Conservation (phyloP, 768 basidiomycete species). For the Lentinula edodes region DNA sequence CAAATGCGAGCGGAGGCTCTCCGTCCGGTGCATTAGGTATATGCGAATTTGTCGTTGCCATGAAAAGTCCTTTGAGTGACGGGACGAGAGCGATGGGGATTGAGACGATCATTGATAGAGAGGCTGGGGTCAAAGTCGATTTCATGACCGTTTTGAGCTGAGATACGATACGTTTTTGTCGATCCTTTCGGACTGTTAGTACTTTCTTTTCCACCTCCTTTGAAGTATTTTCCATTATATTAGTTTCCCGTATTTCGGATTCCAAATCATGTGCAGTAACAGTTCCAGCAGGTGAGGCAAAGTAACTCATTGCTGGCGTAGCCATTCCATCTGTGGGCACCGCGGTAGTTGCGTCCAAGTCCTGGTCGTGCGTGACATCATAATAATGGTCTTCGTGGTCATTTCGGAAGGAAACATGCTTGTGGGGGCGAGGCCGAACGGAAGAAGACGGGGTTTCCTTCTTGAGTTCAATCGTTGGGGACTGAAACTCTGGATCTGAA, state of each 20-base stretch:
- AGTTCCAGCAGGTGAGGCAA: conserved; percentile 2
- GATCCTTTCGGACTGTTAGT: background rate
- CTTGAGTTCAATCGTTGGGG: background rate
- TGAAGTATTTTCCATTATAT: background rate
- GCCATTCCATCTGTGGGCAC: conserved; percentile 10
- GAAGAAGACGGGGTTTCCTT: background rate
- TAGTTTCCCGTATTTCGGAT: background rate
- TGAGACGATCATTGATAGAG: conserved; percentile 46
- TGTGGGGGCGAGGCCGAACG: background rate
- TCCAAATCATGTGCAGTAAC: conserved; percentile 3
- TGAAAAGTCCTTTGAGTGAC: conserved; percentile 56
- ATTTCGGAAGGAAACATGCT: conserved; percentile 18
- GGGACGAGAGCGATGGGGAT: conserved; percentile 54
- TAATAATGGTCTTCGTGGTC: background rate
- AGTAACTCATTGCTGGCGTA: conserved; percentile 10
- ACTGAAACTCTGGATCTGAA: background rate
- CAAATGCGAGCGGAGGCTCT: conserved; percentile 56
- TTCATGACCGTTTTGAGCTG: conserved; percentile 21
- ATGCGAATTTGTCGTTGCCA: conserved; percentile 33
- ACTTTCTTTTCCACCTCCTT: background rate
- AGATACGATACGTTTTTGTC: background rate
- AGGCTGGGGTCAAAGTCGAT: conserved; percentile 40
- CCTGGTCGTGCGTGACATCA: background rate
- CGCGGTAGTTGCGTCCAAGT: conserved; percentile 9
- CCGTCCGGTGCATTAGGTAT: conserved; percentile 59